Conservation (phyloP, 192 early-diverging fungal species). For the Coemansia sp. region DNA sequence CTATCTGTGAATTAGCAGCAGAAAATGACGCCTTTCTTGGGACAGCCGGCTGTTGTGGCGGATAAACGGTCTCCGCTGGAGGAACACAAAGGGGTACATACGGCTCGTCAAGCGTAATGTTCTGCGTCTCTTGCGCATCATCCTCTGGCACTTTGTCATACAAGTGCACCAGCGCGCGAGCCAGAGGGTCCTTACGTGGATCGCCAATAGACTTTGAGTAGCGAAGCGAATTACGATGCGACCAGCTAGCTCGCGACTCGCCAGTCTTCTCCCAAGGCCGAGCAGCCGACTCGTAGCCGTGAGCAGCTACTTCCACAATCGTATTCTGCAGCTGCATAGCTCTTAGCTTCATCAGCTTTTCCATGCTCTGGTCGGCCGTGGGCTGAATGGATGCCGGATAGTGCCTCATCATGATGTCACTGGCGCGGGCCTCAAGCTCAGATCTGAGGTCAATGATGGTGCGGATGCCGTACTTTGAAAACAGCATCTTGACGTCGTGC, state of each 20-base stretch:
- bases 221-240: conserved; percentile 46
- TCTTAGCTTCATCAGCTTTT: conserved; percentile 37
- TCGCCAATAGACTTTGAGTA: conserved; percentile 47
- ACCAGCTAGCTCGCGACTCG: conserved; percentile 45
- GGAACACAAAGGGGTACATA: conserved; percentile 30
- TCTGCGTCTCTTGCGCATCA: conserved; percentile 29
- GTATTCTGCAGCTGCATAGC: conserved; percentile 45
- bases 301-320: conserved; percentile 53
- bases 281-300: conserved; percentile 48
- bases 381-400: conserved; percentile 55
- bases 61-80: conserved; percentile 13
- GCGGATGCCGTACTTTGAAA: conserved; percentile 53
- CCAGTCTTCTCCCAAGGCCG: conserved; percentile 53
- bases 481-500: conserved; percentile 51
- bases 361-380: conserved; percentile 43
- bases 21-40: not conserved
- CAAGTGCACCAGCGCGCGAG: conserved; percentile 44
- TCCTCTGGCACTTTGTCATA: conserved; percentile 33
- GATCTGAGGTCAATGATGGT: conserved; percentile 59
- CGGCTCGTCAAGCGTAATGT: conserved; percentile 23
- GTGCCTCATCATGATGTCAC: conserved; percentile 48
- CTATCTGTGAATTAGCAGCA: not conserved
- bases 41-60: conserved; percentile 8
- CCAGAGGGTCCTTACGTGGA: conserved; percentile 37
- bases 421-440: conserved; percentile 50